phyloP scores from a whole-genome alignment of 1,284 basidiomycete species.

The Papiliotrema terrestris region DNA sequence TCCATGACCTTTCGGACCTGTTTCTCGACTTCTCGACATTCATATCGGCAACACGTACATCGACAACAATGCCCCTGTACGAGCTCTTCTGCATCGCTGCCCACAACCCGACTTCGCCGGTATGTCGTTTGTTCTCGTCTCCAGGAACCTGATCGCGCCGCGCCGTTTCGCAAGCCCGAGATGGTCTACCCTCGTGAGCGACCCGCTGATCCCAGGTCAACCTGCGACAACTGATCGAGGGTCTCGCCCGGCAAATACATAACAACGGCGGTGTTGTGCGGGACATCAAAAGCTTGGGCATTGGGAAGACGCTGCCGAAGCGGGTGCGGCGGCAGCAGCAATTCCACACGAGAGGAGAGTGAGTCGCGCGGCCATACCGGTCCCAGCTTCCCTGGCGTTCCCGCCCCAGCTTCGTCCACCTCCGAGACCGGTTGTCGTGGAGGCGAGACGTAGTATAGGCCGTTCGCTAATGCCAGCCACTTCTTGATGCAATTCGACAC shows the following conservation, averaged over 20 bases:
- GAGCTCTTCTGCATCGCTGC: slow-evolving; percentile 50
- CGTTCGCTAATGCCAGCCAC: slow-evolving; percentile 31
- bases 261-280: slow-evolving; percentile 45
- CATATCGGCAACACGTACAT: not conserved
- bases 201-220: slow-evolving; percentile 31
- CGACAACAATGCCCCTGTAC: slow-evolving; percentile 43
- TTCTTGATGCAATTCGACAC: slow-evolving; percentile 48
- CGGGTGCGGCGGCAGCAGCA: slow-evolving; percentile 47
- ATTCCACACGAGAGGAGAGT: slow-evolving; percentile 47
- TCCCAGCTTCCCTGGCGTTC: not conserved
- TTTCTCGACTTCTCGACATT: not conserved
- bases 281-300: slow-evolving; percentile 42
- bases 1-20: not conserved
- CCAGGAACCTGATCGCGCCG: not conserved
- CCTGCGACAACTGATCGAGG: slow-evolving; percentile 42
- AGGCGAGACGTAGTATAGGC: not conserved
- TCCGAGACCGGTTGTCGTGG: not conserved
- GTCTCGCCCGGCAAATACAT: slow-evolving; percentile 40
- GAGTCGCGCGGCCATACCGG: slow-evolving; percentile 23
- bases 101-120: slow-evolving; percentile 45
- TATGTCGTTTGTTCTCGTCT: slow-evolving; percentile 12
- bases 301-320: slow-evolving; percentile 38
- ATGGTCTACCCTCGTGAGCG: not conserved
- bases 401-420: not conserved
- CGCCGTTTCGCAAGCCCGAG: not conserved